Evolutionary conservation across 2,329 filamentous ascomycete species (phyloP), one percentile per base, ranked within the genome.

Genomic region (Fusarium aywerte): DNA sequence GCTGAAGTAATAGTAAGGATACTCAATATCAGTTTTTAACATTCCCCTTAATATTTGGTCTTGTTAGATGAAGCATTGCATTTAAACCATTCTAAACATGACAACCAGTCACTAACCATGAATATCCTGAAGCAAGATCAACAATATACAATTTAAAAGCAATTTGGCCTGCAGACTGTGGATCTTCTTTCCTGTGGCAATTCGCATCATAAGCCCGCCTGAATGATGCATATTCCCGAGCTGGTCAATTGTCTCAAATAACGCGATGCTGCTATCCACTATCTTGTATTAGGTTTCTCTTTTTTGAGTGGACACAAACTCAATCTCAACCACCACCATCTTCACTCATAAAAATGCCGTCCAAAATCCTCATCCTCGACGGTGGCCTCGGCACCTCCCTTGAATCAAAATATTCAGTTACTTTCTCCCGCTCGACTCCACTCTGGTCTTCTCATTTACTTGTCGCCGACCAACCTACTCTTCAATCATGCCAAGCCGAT

Each of bases 361-460:
- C 76, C 71, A 63, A 71, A 38, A 73, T 85, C 60, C 76, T 82
- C 63, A 77, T 91, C 47, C 83, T 91, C 36, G 89, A 91, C 73
- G 89, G 89, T 52, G 89, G 89, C 9, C 82, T 91, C 21, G 89
- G 89, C 32, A 91, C 89, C 4, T 86, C 87, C 1, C 85, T 91
- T 4, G 84, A 89, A 71, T 84, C 88, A 61, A 77, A 83, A 27
- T 85, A 89, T 74, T 76, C 76, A 55, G 72, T 85, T 60, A 78
- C 74, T 15, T 91, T 91, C 74, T 75, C 78, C 27, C 73, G 78
- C 35, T 79, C 77, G 12, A 85, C 82, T 10, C 89, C 89, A 0
- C 82, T 91, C 36, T 91, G 89, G 89, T 90, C 89, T 1, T 88
- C 88, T 0, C 84, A 91, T 71, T 81, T 90, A 7, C 82, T 91